Conservation (phyloP, 495 filamentous ascomycete species). For the Penicillium lagena region DNA sequence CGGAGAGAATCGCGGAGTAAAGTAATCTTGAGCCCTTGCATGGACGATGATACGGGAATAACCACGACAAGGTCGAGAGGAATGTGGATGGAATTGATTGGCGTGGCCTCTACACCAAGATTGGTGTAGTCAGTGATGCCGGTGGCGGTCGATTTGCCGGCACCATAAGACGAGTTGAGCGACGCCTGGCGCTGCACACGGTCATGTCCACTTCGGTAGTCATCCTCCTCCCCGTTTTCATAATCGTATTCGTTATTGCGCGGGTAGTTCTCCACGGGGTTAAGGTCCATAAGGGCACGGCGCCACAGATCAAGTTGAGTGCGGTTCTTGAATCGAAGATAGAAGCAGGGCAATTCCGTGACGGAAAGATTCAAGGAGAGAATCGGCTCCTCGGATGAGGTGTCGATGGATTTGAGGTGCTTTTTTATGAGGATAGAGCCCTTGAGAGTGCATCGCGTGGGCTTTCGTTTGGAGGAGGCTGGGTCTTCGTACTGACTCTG, state of each 20-base stretch:
- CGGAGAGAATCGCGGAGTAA: slow-evolving; percentile 89
- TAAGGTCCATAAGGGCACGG: slow-evolving; percentile 77
- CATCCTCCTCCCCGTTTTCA: slow-evolving; percentile 91
- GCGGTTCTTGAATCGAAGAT: slow-evolving; percentile 82
- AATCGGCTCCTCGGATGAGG: slow-evolving; percentile 65
- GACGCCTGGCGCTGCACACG: slow-evolving; percentile 80
- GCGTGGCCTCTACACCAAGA: slow-evolving; percentile 48
- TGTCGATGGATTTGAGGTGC: slow-evolving; percentile 89
- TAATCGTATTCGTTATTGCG: slow-evolving; percentile 69
- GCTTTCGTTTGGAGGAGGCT: slow-evolving; percentile 45
- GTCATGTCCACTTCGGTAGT: slow-evolving; percentile 63
- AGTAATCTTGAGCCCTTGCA: slow-evolving; percentile 98
- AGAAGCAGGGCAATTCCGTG: slow-evolving; percentile 92
- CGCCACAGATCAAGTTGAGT: slow-evolving; percentile 88
- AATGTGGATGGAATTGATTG: slow-evolving; percentile 69
- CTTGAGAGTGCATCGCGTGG: slow-evolving; percentile 80
- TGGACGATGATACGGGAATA: slow-evolving; percentile 94
- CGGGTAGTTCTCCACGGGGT: slow-evolving; percentile 53
- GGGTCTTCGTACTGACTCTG: slow-evolving; percentile 52
- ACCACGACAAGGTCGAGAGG: slow-evolving; percentile 95
- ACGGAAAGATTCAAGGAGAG: slow-evolving; percentile 90
- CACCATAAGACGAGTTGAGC: slow-evolving; percentile 76
- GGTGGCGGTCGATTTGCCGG: slow-evolving; percentile 38
- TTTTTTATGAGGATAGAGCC: slow-evolving; percentile 98
- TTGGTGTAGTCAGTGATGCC: slow-evolving; percentile 56